Base-by-base conservation (phyloP, 2,329 filamentous ascomycete genomes). In the Hymenoscyphus salicellus region DNA sequence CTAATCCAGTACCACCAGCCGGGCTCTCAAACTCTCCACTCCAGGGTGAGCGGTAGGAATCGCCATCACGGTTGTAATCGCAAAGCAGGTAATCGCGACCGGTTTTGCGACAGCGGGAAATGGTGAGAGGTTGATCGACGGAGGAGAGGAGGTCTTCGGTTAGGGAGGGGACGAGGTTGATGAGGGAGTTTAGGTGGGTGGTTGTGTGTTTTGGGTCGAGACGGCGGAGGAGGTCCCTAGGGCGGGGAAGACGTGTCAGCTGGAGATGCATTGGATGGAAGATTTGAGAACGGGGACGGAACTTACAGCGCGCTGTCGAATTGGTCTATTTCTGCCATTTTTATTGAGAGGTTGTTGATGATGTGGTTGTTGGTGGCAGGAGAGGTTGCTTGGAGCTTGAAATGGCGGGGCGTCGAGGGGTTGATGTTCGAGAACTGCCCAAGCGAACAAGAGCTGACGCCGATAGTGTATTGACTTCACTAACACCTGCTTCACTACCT, bases 31-130 rank as follows among this genome's bases (percentile, higher is more conserved):
- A 99, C 79, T 97, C 91, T 80, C 98, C 98, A 80, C 90, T 95
- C 95, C 95, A 99, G n/a, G 95, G 95, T 70, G 92, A 96, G 68
- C 95, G 90, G 85, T 97, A 97, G 80, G 91, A 96, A 81, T 97
- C 94, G 68, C 95, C 95, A 79, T 99, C 95, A 70, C 95, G 93
- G 84, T 99, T 99, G 85, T 99, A 99, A 85, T 99, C 95, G 84
- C 95, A 99, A 75, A 97, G 90, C 60, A 99, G 87, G 82, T 97
- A 99, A 80, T 98, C 95, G 72, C 94, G 91, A 73, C 93, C 92
- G 36, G 92, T 90, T 79, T 93, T 91, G 72, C 87, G 87, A 83
- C 95, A 98, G 70, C 91, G 90, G 73, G 90, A 89, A 68, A 96
- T 86, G 65, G 90, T 88, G 64, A 99, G 89, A 28, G 95, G 95